Evolutionary conservation across 768 basidiomycete genomes (phyloP), one percentile per base, ranked within the genome.

Genomic region (Sarcodon aspratus): DNA sequence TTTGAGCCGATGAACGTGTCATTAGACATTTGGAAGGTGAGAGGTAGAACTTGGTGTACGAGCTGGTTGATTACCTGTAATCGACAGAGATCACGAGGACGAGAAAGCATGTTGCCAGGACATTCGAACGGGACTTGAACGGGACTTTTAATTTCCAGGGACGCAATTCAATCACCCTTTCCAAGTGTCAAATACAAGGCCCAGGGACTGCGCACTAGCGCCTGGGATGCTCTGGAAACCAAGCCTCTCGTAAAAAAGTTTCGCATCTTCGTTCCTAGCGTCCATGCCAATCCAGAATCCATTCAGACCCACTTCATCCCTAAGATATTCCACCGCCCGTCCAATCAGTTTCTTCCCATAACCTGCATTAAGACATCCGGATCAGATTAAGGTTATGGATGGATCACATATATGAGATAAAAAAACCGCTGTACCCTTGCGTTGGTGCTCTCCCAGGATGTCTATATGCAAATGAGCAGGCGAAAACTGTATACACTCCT

Each of bases 381-480:
- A 27, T 27, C 21, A 27, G 21, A 27, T 27, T 27, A 27, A 27
- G 21, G 21, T 27, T 27, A 27, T 27, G 21, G 21, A 27, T 27
- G 5, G 21, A 27, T 27, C 21, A 27, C 21, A 27, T 27, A 27
- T 27, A 27, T 27, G 21, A 27, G 21, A 27, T 27, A 27, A 27
- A 27, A 27, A 27, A 27, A 27, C 21, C 21, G 5, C 21, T 5
- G 2, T 5, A 27, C 21, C 21, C 52, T 73, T 73, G 48, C 75
- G 67, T 61, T 85, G 85, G 59, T 84, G 76, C 38, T 69, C 69
- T 21, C 79, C 72, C 56, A 88, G 58, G 48, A 89, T 76, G 54
- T 90, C 68, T 57, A 89, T 80, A 60, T 90, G 86, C 55, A 89
- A 54, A 62, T 89, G 85, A 8, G 85, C 85, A 9, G 79, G 74